Conservation (phyloP, 441 rosid genomes). For the Corymbia citriodora region DNA sequence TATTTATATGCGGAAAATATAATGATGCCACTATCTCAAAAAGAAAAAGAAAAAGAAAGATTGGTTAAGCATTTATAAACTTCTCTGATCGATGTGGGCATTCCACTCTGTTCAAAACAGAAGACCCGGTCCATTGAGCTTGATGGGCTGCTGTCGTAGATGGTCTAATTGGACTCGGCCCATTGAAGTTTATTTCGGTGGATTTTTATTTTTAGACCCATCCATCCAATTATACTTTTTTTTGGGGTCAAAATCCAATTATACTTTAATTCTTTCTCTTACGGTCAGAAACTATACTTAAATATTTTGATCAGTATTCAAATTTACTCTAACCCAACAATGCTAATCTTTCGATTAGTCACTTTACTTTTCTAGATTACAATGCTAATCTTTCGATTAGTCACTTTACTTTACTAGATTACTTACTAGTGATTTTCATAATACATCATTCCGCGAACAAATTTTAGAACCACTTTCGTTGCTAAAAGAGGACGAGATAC, state of each 20-base stretch:
- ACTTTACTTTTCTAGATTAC: not conserved
- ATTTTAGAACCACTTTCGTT: not conserved
- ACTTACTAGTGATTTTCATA: not conserved
- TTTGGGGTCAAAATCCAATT: not conserved
- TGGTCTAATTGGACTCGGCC: not conserved
- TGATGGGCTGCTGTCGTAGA: not conserved
- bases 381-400: not conserved
- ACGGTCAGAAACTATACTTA: not conserved
- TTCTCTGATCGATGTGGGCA: not conserved
- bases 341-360: not conserved
- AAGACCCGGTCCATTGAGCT: not conserved
- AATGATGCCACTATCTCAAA: too few species aligned
- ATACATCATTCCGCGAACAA: not conserved
- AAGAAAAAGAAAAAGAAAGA: not conserved
- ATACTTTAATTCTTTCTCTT: not conserved
- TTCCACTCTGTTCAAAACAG: not conserved
- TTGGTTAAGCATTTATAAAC: not conserved
- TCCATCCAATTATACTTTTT: not conserved
- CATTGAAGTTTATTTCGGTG: not conserved
- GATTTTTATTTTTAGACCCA: not conserved
- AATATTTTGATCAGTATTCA: not conserved
- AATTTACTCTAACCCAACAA: not conserved
- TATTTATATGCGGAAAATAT: not conserved
- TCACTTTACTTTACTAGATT: not conserved
- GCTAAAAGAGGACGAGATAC: not conserved